A percentile compares a stretch with the other conserved stretches of the same genome.
Conservation (phyloP, 345 rosid genomes). For the Trapa bicornis region DNA sequence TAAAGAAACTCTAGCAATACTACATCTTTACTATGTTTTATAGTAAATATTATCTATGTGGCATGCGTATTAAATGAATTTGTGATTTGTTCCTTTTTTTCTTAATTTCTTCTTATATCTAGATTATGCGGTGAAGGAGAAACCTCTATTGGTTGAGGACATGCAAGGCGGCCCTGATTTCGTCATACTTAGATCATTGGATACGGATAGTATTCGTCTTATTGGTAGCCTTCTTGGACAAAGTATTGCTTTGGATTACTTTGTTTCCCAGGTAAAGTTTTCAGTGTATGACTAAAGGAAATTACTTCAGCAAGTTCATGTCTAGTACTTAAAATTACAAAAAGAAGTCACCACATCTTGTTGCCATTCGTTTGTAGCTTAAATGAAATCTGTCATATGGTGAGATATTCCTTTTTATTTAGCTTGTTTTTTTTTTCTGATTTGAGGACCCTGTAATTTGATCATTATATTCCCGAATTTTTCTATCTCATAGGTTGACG, state of each 20-base stretch:
- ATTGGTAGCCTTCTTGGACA: slow-evolving; percentile 94
- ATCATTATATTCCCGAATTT: not conserved
- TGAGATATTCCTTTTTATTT: not conserved
- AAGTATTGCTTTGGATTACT: slow-evolving; percentile 86
- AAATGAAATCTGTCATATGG: not conserved
- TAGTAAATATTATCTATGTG: not conserved
- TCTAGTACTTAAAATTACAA: not conserved
- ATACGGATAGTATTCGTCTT: slow-evolving; percentile 71
- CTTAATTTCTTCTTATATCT: not conserved
- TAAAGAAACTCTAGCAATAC: not conserved
- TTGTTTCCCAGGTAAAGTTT: slow-evolving; percentile 71
- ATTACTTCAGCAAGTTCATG: not conserved
- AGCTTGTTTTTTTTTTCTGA: not conserved
- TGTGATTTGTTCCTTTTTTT: not conserved
- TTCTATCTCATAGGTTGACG: slow-evolving; percentile 50
- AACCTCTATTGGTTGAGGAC: slow-evolving; percentile 51
- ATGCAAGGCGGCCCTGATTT: slow-evolving; percentile 85
- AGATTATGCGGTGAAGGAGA: slow-evolving; percentile 88
- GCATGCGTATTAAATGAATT: not conserved
- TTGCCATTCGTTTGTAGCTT: not conserved
- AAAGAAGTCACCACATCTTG: not conserved
- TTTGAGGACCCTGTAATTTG: not conserved
- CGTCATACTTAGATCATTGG: slow-evolving; percentile 57
- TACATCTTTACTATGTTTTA: not conserved
- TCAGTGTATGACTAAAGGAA: not conserved